Evolutionary conservation across 2,329 filamentous ascomycete species (phyloP), one percentile per base, ranked within the genome.

Genomic region (Ascocoryne sarcoides): DNA sequence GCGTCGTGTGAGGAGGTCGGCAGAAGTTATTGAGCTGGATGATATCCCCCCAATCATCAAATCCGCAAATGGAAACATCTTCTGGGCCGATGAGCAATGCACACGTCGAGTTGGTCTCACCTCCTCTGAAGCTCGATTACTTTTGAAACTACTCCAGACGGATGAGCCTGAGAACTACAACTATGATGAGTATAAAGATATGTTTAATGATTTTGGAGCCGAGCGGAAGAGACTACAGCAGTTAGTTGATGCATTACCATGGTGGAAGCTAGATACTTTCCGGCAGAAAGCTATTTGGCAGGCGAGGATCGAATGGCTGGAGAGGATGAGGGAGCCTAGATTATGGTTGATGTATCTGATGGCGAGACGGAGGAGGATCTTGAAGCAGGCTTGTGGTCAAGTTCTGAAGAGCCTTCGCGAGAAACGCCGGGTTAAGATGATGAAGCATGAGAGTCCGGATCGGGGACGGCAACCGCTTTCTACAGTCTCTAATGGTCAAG

Each of bases 31-130:
- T 16, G 31, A 47, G 26, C 38, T 49, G 12, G 51, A 53, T 39
- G 49, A 48, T 16, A 49, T 52, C 10, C 51, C 49, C 2, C 46
- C 50, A 5, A 50, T 54, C 17, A 52, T 52, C 14, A 52, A 54
- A 23, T 51, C 46, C 9, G 29, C 39, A 3, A 49, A 54, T 20
- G 51, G 51, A 3, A 51, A 54, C 20, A 43, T 52, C 21, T 52
- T 54, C 37, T 52, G 48, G 51, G 51, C 49, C 1, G 51, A 52
- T 29, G 48, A 52, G 23, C 40, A 44, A 40, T 52, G 51, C 26
- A 46, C 44, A 3, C 43, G 51, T 17, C 46, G 51, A 14, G 46
- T 53, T 1, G 51, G 51, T 3, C 45, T 54, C 21, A 50, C 50
- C 2, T 43, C 42, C 1, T 46, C 46, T 9, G 51, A 54, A 43